Evolutionary conservation across 2,329 filamentous ascomycete genomes (phyloP).

Genomic region (Aspergillus glaucus): DNA sequence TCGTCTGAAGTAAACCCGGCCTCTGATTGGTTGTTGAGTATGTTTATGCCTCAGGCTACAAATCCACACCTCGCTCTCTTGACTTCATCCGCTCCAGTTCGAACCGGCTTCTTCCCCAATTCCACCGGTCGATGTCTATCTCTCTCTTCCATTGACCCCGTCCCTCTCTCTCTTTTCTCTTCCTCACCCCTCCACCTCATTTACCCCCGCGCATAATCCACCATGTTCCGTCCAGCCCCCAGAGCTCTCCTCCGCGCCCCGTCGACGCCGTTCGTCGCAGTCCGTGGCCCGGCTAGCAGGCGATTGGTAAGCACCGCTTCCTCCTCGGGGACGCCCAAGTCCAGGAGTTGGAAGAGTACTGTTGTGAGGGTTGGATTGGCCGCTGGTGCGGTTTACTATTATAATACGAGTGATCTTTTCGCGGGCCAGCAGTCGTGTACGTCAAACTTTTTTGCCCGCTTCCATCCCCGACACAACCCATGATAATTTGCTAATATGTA

Average conservation of each 20-base stretch:
- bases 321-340: conserved; percentile 52
- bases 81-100: conserved; percentile 1
- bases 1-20: not conserved
- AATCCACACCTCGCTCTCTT: not conserved
- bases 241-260: conserved; percentile 38
- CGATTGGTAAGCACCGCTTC: conserved; percentile 52
- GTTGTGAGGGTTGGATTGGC: conserved; percentile 69
- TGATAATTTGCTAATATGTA: not conserved
- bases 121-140: not conserved
- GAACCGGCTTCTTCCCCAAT: not conserved
- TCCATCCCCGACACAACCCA: not conserved
- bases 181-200: conserved; percentile 2
- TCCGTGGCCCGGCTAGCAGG: conserved; percentile 25
- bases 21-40: not conserved
- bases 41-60: not conserved
- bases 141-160: conserved; percentile 3
- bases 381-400: conserved; percentile 76
- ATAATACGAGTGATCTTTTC: conserved; percentile 84
- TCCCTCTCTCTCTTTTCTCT: not conserved
- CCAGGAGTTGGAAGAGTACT: conserved; percentile 75
- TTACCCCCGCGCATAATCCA: conserved; percentile 1
- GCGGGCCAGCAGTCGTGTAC: conserved; percentile 73
- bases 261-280: conserved; percentile 15
- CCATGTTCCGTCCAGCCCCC: conserved; percentile 50
- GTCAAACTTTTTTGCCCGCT: conserved; percentile 25